These are phyloP conservation scores for Mesembryanthemum crystallinum DNA, from an alignment of 148 eudicot species.

Conservation along the genomic window DNA sequence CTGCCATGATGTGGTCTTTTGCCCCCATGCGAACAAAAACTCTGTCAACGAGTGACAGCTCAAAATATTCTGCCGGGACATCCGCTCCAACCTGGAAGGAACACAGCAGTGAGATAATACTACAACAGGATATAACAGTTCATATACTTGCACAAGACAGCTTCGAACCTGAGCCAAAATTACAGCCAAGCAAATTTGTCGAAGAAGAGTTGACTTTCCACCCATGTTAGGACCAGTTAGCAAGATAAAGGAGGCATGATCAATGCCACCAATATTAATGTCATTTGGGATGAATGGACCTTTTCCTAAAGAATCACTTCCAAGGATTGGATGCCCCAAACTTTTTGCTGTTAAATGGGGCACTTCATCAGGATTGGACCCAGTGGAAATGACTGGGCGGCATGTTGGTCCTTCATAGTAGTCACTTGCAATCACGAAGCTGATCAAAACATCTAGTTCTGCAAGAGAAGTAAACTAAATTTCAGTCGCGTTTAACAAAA, in stretches of 20 bases:
- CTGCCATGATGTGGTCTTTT: constrained; percentile 97
- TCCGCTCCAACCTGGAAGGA: constrained; percentile 76
- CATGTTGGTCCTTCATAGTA: constrained; percentile 87
- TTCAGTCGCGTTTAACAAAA: constrained; percentile 3
- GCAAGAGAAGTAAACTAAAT: constrained; percentile 33
- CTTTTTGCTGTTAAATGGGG: constrained; percentile 68
- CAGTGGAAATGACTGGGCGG: constrained; percentile 57
- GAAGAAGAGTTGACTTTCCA: constrained; percentile 97
- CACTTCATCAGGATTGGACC: constrained; percentile 34
- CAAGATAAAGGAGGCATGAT: constrained; percentile 67
- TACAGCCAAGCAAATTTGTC: constrained; percentile 95
- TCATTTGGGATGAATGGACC: constrained; percentile 90
- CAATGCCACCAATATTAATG: constrained; percentile 70
- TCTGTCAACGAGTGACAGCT: constrained; percentile 78
- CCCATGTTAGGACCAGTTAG: constrained; percentile 99
- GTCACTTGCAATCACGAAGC: constrained; percentile 85
- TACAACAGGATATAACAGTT: background rate
- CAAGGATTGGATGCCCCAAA: constrained; percentile 84
- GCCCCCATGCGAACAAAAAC: constrained; percentile 99
- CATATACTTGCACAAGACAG: constrained; percentile 5
- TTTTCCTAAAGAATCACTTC: constrained; percentile 74
- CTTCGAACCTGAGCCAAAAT: constrained; percentile 82
- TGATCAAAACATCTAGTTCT: constrained; percentile 89
- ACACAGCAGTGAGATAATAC: constrained; percentile 22
- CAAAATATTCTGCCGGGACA: constrained; percentile 86